phyloP scores from a whole-genome alignment of 1,284 basidiomycete species.

The Boletus semigastroideus region DNA sequence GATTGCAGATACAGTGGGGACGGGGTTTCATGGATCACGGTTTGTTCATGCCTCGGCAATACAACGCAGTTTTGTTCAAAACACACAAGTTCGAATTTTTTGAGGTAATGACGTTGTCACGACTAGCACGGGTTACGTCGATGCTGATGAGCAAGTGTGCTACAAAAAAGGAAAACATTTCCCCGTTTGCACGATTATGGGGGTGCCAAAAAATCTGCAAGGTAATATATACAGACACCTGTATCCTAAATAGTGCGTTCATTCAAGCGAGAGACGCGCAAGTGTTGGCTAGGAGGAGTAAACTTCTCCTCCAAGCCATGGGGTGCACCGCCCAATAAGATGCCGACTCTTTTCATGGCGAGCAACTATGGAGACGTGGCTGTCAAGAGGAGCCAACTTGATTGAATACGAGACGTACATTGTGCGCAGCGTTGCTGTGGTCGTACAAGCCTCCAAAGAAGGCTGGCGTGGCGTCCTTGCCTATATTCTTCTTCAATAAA shows the following conservation, averaged over 20 bases:
- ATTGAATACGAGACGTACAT: slow-evolving; percentile 45
- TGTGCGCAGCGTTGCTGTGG: slow-evolving; percentile 85
- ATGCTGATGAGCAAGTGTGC: too few relatives aligned
- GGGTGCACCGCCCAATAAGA: slow-evolving; percentile 71
- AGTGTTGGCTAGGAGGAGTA: slow-evolving; percentile 61
- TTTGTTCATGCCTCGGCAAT: too few relatives aligned
- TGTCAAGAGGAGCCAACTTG: slow-evolving; percentile 14
- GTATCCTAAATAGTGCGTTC: not conserved
- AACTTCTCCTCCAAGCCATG: slow-evolving; percentile 56
- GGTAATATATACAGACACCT: too few relatives aligned
- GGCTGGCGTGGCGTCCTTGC: slow-evolving; percentile 82
- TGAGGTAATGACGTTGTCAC: too few relatives aligned
- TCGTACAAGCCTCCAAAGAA: slow-evolving; percentile 93
- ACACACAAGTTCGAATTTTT: too few relatives aligned
- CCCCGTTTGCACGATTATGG: too few relatives aligned
- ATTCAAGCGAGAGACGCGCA: slow-evolving; percentile 54
- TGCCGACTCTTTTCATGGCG: slow-evolving; percentile 85
- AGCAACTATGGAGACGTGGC: slow-evolving; percentile 44
- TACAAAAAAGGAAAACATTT: too few relatives aligned
- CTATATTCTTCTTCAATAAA: slow-evolving; percentile 68
- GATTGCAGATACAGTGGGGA: too few relatives aligned
- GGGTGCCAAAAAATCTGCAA: too few relatives aligned
- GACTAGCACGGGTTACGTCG: too few relatives aligned
- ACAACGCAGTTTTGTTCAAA: too few relatives aligned
- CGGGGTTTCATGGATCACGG: too few relatives aligned